phyloP scores from a whole-genome alignment of 495 filamentous ascomycete genomes.

The Penicilliopsis zonata region DNA sequence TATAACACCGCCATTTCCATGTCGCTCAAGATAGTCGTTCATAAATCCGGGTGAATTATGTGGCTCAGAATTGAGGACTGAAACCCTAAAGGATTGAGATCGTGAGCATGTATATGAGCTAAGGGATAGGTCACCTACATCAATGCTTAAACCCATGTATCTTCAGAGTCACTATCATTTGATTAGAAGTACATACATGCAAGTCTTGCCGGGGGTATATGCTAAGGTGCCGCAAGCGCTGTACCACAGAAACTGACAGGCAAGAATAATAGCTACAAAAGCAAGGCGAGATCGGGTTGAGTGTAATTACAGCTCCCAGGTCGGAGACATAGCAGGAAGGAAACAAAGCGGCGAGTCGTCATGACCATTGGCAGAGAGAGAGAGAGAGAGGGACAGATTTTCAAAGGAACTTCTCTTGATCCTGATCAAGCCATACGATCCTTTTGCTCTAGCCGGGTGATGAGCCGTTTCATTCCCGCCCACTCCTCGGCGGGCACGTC shows the following conservation, averaged over 20 bases:
- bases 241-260: slow-evolving; percentile 4
- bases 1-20: too few species aligned
- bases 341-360: slow-evolving; percentile 3
- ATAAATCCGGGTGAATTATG: too few species aligned
- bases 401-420: too few species aligned
- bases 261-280: slow-evolving; percentile 1
- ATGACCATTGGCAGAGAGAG: too few species aligned
- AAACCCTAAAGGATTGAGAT: too few species aligned
- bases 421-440: slow-evolving; percentile 26
- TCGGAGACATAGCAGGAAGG: slow-evolving; percentile 1
- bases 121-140: too few species aligned
- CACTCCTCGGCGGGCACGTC: slow-evolving; percentile 77
- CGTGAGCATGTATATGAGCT: too few species aligned
- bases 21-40: too few species aligned
- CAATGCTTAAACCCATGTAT: too few species aligned
- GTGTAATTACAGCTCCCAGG: neutral
- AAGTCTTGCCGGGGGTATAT: slow-evolving; percentile 6
- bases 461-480: slow-evolving; percentile 76
- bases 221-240: slow-evolving; percentile 8
- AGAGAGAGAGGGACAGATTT: too few species aligned
- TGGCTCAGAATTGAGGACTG: too few species aligned
- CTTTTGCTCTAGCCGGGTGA: slow-evolving; percentile 51
- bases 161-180: too few species aligned
- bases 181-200: neutral
- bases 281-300: neutral